Conservation (phyloP, 1,139 yeast species). For the Yamadazyma jaroonii region DNA sequence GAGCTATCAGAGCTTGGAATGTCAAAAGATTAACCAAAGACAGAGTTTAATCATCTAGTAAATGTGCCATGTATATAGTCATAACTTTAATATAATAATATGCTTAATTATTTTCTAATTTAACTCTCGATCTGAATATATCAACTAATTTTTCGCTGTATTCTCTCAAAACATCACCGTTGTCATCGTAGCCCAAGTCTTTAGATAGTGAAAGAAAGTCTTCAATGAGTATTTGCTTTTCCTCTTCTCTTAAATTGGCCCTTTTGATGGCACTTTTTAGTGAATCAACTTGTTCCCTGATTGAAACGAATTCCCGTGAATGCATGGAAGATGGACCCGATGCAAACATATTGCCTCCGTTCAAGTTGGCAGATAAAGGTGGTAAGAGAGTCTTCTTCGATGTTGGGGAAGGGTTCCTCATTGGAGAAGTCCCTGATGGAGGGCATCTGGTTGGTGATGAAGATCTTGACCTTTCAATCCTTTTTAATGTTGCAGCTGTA, state of each 20-base stretch:
- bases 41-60: too few relatives aligned
- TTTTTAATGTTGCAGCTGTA: slow-evolving; percentile 29
- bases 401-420: too few relatives aligned
- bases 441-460: slow-evolving; percentile 9
- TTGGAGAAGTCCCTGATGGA: too few relatives aligned
- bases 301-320: too few relatives aligned
- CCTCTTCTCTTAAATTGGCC: slow-evolving; percentile 1
- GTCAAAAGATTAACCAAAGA: neutral
- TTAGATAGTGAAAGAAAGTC: slow-evolving; percentile 3
- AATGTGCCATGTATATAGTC: neutral
- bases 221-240: neutral
- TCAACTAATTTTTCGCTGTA: slow-evolving; percentile 32
- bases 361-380: neutral
- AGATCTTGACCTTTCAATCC: slow-evolving; percentile 23
- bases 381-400: slow-evolving; percentile 1
- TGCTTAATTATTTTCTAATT: neutral
- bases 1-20: slow-evolving; percentile 41
- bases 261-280: slow-evolving; percentile 5
- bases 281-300: neutral
- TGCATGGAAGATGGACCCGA: too few relatives aligned
- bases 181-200: slow-evolving; percentile 1
- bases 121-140: slow-evolving; percentile 9
- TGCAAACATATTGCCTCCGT: too few relatives aligned
- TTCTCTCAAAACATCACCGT: slow-evolving; percentile 20
- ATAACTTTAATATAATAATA: too few relatives aligned